Evolutionary conservation across 2,329 filamentous ascomycete species (phyloP), one percentile per base, ranked within the genome.

Genomic region (Pseudocercospora cruenta): DNA sequence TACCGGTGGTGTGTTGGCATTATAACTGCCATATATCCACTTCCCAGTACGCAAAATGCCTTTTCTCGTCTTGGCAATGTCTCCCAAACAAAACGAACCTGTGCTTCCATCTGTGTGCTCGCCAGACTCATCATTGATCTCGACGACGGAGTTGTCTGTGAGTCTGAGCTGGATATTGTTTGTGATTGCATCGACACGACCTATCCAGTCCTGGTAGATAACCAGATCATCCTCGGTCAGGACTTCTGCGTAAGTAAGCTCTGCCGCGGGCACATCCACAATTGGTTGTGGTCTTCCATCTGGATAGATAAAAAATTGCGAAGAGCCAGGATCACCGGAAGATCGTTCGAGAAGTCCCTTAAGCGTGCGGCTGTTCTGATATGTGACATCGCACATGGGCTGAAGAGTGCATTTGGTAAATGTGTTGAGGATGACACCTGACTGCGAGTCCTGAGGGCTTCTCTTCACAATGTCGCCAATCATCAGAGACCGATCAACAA

Each of bases 391-490:
- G 62, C 69, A 72, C 62, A 76, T 73, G 8, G 73, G 71, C 59
- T 75, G 71, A 47, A 85, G 80, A 36, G 76, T 82, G 75, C 83
- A 86, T 51, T 73, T 78, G 2, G 80, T 80, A 31, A 76, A 78
- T 1, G 81, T 80, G 66, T 81, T 83, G 60, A 87, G 80, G 57
- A 88, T 81, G 2, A 82, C 85, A 26, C 86, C 86, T 60, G 83
- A 86, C 76, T 84, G 81, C 16, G 82, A 78, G 68, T 83, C 81
- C 22, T 79, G 79, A 0, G 79, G 75, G 47, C 79, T 77, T 36
- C 79, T 77, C 73, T 86, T 87, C 60, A 88, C 86, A 12, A 83
- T 77, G 70, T 87, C 84, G 26, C 86, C 86, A 16, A 87, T 81
- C 58, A 82, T 79, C 14, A 88, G 75, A 1, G 79, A 77, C n/a